Percentiles rank a stretch among this genome's conserved stretches.
phyloP scores from a whole-genome alignment of 768 basidiomycete species.

The Termitomyces sp. region DNA sequence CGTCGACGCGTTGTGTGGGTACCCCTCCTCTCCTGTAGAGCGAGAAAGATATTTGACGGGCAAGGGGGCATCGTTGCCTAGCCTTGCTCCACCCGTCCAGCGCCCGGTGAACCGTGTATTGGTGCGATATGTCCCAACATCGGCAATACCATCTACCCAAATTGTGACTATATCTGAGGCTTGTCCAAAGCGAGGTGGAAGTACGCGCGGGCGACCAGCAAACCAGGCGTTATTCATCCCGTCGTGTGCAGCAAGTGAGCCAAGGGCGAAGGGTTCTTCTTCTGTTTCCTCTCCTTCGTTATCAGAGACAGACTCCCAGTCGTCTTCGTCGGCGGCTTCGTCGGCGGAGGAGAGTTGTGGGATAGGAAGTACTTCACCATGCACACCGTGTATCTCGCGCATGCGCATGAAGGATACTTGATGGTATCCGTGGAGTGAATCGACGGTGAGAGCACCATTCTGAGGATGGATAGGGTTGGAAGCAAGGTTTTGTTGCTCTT shows the following conservation, averaged over 20 bases:
- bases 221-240: conserved; percentile 19
- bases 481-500: conserved; percentile 12
- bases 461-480: conserved; percentile 16
- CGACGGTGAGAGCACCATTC: conserved; percentile 23
- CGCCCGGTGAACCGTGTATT: conserved; percentile 13
- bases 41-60: not conserved
- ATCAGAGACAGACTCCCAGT: not conserved
- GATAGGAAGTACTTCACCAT: conserved; percentile 10
- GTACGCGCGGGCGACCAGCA: conserved; percentile 10
- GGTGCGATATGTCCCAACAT: not conserved
- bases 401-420: conserved; percentile 46
- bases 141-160: not conserved
- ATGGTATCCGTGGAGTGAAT: not conserved
- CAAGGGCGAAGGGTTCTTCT: conserved; percentile 18
- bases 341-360: not conserved
- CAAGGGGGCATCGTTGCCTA: conserved; percentile 4
- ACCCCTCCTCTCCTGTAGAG: not conserved
- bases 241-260: not conserved
- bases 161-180: not conserved
- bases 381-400: conserved; percentile 46
- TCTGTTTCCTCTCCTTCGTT: conserved; percentile 21
- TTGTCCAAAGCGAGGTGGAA: not conserved
- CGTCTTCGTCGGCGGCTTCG: not conserved
- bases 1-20: conserved; percentile 1
- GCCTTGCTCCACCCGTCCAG: conserved; percentile 6